Evolutionary conservation across 148 eudicot genomes (phyloP).

Genomic region (Dianthus caryophyllus): DNA sequence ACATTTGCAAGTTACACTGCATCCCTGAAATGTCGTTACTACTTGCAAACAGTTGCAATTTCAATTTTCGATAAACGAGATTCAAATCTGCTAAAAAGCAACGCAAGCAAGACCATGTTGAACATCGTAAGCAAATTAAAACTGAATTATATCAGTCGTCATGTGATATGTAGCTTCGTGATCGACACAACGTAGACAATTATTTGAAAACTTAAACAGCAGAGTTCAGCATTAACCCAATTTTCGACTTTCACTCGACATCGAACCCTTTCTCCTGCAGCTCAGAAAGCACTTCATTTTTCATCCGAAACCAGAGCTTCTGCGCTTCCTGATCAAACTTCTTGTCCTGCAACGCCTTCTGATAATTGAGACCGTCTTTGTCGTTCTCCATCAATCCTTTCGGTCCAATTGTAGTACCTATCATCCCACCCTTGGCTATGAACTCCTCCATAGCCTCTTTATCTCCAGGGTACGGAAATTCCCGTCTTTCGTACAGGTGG

Average conservation of each 20-base stretch:
- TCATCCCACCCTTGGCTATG: constrained; percentile 84
- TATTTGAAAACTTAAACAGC: background rate
- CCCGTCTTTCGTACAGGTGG: constrained; percentile 67
- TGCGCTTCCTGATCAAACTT: constrained; percentile 83
- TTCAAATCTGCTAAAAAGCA: no score
- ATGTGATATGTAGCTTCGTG: no score
- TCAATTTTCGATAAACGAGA: no score
- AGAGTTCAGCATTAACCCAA: background rate
- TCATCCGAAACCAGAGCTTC: constrained; percentile 82
- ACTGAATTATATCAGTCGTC: no score
- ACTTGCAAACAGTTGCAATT: no score
- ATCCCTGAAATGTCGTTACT: no score
- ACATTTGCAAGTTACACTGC: no score
- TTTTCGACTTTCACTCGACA: constrained; percentile 35
- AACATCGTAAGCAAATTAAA: no score
- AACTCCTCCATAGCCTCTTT: constrained; percentile 91
- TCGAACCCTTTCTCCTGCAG: constrained; percentile 79
- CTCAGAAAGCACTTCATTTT: constrained; percentile 77
- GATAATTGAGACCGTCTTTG: constrained; percentile 58
- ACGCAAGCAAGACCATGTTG: no score
- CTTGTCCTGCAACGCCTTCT: constrained; percentile 85
- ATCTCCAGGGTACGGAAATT: constrained; percentile 90
- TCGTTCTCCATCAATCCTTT: constrained; percentile 70
- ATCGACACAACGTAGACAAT: background rate
- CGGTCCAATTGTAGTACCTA: constrained; percentile 84